Evolutionary conservation across 352 stramenopile genomes (phyloP).

Genomic region (Peronospora farinosa): DNA sequence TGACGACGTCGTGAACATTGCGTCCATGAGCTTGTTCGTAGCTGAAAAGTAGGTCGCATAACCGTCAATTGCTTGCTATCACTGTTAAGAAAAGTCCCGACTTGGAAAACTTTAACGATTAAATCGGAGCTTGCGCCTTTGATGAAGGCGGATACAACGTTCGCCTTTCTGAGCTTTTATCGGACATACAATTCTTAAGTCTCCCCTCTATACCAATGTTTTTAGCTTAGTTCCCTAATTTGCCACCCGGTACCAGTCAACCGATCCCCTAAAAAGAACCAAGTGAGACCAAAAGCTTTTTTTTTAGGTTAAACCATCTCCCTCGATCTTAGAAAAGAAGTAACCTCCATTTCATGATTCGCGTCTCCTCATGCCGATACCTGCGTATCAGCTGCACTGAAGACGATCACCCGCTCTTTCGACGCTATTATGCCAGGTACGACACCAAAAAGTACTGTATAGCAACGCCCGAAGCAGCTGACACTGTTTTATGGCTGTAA

Average conservation of each 20-base stretch:
- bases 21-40: no score
- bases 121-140: no score
- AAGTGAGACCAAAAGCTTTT: conserved; percentile 1
- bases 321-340: not conserved
- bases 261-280: no score
- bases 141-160: no score
- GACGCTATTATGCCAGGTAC: conserved; percentile 26
- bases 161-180: no score
- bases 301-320: not conserved
- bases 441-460: not conserved
- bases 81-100: no score
- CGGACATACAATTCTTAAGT: no score
- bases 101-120: no score
- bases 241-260: no score
- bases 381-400: conserved; percentile 24
- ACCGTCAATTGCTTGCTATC: no score
- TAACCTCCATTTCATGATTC: conserved; percentile 9
- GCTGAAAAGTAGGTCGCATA: no score
- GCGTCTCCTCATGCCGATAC: conserved; percentile 16
- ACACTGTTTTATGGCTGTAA: not conserved
- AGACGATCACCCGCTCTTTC: conserved; percentile 30
- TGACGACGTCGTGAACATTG: no score
- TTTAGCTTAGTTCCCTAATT: not conserved
- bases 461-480: not conserved
- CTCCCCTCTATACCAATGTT: not conserved